A percentile compares a stretch with the other conserved stretches of the same genome.
These are phyloP conservation scores for Microcos paniculata DNA, from an alignment of 345 rosid genomes.

Conservation along the genomic window DNA sequence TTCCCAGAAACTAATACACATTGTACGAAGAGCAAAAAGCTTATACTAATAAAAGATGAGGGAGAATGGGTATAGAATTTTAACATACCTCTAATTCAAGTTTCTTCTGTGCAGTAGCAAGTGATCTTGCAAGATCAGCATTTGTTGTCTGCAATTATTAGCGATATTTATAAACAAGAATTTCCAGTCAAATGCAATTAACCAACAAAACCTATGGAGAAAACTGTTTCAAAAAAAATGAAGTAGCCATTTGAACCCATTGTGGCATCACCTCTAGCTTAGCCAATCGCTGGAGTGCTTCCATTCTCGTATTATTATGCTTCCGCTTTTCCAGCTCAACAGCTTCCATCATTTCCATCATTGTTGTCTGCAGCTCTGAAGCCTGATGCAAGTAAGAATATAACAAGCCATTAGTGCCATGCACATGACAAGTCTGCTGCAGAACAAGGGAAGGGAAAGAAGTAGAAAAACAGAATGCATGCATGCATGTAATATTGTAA, in stretches of 20 bases:
- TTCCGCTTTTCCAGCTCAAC: conserved; percentile 89
- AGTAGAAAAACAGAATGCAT: neutral
- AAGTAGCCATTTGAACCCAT: conserved; percentile 7
- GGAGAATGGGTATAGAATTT: conserved; percentile 8
- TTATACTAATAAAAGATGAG: neutral
- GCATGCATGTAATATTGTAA: conserved; percentile 5
- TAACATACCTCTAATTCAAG: conserved; percentile 80
- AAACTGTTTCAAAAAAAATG: conserved; percentile 12
- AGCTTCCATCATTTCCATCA: conserved; percentile 94
- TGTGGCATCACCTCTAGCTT: conserved; percentile 71
- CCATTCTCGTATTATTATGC: conserved; percentile 95
- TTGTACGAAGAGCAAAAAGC: neutral
- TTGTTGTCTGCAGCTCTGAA: conserved; percentile 84
- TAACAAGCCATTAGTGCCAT: conserved; percentile 10
- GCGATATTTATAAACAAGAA: conserved; percentile 27
- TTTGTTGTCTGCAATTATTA: conserved; percentile 67
- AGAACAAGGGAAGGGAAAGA: neutral
- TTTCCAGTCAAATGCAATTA: neutral
- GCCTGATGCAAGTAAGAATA: conserved; percentile 52
- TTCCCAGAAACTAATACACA: neutral
- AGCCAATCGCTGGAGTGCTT: conserved; percentile 72
- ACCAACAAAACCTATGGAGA: neutral
- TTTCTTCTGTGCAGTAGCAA: conserved; percentile 81
- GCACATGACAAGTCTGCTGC: neutral
- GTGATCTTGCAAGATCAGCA: conserved; percentile 83